phyloP scores from a whole-genome alignment of 805 yeast genomes.

The Wickerhamiella sergipiensis region DNA sequence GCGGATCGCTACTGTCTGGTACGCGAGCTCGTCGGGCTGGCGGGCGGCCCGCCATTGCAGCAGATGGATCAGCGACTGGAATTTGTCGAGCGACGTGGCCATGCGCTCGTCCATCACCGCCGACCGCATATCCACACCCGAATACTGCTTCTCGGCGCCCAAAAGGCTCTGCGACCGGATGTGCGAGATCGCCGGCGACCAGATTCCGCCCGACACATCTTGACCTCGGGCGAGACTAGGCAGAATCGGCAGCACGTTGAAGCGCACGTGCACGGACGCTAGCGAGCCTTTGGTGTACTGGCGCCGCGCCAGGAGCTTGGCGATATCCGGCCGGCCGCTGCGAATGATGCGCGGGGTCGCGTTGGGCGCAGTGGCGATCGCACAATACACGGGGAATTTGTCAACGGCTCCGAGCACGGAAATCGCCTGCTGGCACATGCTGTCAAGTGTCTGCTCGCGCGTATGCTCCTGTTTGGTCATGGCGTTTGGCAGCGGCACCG shows the following conservation, averaged over 20 bases:
- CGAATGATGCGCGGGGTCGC: slow-evolving; percentile 72
- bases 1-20: slow-evolving; percentile 29
- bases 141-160: slow-evolving; percentile 59
- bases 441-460: slow-evolving; percentile 30
- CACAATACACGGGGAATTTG: slow-evolving; percentile 66
- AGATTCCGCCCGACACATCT: slow-evolving; percentile 67
- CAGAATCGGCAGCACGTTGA: slow-evolving; percentile 47
- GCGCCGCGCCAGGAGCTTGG: slow-evolving; percentile 73
- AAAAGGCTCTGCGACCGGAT: slow-evolving; percentile 45
- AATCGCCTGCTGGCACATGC: slow-evolving; percentile 35
- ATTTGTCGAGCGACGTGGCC: slow-evolving; percentile 59
- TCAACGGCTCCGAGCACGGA: slow-evolving; percentile 42
- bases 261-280: slow-evolving; percentile 69
- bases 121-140: slow-evolving; percentile 68
- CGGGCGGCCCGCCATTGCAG: slow-evolving; percentile 64
- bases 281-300: slow-evolving; percentile 68
- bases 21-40: slow-evolving; percentile 73
- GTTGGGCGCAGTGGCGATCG: slow-evolving; percentile 65
- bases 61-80: slow-evolving; percentile 55
- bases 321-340: slow-evolving; percentile 82
- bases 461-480: slow-evolving; percentile 22
- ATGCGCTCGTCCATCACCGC: slow-evolving; percentile 68
- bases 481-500: slow-evolving; percentile 20
- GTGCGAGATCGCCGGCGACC: slow-evolving; percentile 68
- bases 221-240: slow-evolving; percentile 59